These are phyloP conservation scores for Pythium graminicola DNA, from an alignment of 352 stramenopile species.

Conservation along the genomic window DNA sequence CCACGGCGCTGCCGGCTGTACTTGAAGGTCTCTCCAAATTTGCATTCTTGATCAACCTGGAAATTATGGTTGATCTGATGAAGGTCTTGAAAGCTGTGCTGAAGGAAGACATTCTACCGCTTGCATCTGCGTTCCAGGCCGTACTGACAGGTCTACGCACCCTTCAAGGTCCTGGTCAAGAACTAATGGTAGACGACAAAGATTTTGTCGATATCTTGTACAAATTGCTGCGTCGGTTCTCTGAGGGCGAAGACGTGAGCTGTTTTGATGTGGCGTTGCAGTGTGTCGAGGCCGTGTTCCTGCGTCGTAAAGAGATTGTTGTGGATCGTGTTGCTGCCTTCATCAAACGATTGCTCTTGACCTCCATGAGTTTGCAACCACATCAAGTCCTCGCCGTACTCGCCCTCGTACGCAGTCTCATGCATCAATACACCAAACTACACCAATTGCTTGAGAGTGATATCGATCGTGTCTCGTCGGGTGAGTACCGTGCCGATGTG, in stretches of 20 bases:
- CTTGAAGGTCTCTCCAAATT: conserved; percentile 93
- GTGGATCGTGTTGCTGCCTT: conserved; percentile 92
- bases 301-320: conserved; percentile 93
- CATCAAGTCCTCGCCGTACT: conserved; percentile 84
- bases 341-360: conserved; percentile 89
- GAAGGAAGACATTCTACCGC: conserved; percentile 61
- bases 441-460: conserved; percentile 95
- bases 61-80: conserved; percentile 96
- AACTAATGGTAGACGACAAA: conserved; percentile 96
- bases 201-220: conserved; percentile 96
- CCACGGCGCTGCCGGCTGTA: conserved; percentile 86
- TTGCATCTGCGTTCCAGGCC: conserved; percentile 64
- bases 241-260: conserved; percentile 48
- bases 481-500: conserved; percentile 88
- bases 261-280: conserved; percentile 74
- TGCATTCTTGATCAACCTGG: conserved; percentile 97
- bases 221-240: conserved; percentile 72
- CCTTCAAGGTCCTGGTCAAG: conserved; percentile 90
- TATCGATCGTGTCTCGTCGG: conserved; percentile 90
- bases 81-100: conserved; percentile 93
- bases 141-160: conserved; percentile 92
- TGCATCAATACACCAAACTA: conserved; percentile 90
- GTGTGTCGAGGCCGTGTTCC: conserved; percentile 91
- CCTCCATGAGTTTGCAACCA: conserved; percentile 80
- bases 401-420: conserved; percentile 81